phyloP scores from a whole-genome alignment of 768 basidiomycete genomes.

The Russula dissimulans region DNA sequence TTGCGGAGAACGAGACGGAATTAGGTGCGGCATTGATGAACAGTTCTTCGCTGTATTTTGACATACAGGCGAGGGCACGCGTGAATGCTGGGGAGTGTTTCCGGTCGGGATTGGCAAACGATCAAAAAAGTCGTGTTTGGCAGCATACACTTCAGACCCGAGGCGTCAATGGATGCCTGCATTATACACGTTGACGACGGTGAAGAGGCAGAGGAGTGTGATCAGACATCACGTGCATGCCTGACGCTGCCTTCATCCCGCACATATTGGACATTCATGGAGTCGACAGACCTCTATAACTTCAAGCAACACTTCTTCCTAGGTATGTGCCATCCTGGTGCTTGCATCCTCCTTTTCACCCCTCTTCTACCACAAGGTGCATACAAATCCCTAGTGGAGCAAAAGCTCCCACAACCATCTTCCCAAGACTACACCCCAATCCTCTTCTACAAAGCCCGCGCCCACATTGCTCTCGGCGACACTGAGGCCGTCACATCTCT shows the following conservation, averaged over 20 bases:
- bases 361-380: slow-evolving; percentile 38
- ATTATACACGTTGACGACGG: slow-evolving; percentile 28
- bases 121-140: neutral
- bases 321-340: slow-evolving; percentile 31
- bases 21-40: slow-evolving; percentile 56
- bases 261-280: no score
- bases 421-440: slow-evolving; percentile 57
- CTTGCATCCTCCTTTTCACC: neutral
- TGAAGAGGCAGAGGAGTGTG: no score
- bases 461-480: slow-evolving; percentile 62
- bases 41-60: slow-evolving; percentile 77
- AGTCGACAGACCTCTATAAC: slow-evolving; percentile 55
- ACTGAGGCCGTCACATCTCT: slow-evolving; percentile 47
- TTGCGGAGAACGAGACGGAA: slow-evolving; percentile 54
- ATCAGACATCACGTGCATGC: no score
- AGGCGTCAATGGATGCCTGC: slow-evolving; percentile 60
- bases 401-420: slow-evolving; percentile 47
- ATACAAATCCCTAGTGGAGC: slow-evolving; percentile 50
- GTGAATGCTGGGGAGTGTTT: slow-evolving; percentile 49
- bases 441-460: slow-evolving; percentile 71
- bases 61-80: slow-evolving; percentile 64
- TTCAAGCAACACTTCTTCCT: slow-evolving; percentile 71
- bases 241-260: no score
- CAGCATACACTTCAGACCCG: slow-evolving; percentile 40
- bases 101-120: neutral